Conservation (phyloP, 306 rosid genomes). For the Bauhinia variegata region DNA sequence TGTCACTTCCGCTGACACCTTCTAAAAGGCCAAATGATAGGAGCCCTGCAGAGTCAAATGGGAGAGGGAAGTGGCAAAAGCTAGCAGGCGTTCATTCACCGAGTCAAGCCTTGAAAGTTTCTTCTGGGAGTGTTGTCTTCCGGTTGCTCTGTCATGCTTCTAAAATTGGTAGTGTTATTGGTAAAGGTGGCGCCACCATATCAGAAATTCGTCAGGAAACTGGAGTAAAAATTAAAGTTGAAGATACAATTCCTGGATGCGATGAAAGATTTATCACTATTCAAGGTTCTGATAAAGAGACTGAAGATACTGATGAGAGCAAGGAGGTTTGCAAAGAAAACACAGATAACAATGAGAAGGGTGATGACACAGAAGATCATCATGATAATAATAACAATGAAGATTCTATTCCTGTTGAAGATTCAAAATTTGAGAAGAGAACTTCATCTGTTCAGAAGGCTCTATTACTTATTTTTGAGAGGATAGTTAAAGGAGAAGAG, state of each 20-base stretch:
- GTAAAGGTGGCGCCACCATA: slow-evolving; percentile 63
- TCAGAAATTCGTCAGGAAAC: slow-evolving; percentile 68
- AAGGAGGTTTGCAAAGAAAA: slow-evolving; percentile 52
- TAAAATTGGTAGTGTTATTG: slow-evolving; percentile 59
- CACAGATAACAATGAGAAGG: slow-evolving; percentile 45
- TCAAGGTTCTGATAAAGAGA: slow-evolving; percentile 55
- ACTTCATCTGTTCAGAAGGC: slow-evolving; percentile 62
- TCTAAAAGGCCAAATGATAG: slow-evolving; percentile 71
- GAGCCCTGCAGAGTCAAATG: slow-evolving; percentile 44
- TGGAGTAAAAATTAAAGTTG: slow-evolving; percentile 65
- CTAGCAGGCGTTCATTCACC: slow-evolving; percentile 41
- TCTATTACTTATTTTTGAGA: slow-evolving; percentile 66
- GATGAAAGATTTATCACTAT: slow-evolving; percentile 76
- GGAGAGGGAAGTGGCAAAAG: slow-evolving; percentile 71
- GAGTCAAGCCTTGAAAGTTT: slow-evolving; percentile 35
- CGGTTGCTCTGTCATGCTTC: slow-evolving; percentile 69
- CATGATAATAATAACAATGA: slow-evolving; percentile 37
- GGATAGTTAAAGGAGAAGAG: slow-evolving; percentile 57
- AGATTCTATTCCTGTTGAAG: slow-evolving; percentile 44
- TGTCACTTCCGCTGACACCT: slow-evolving; percentile 65
- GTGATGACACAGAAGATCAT: slow-evolving; percentile 30
- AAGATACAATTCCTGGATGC: slow-evolving; percentile 71
- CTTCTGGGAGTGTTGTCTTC: slow-evolving; percentile 51
- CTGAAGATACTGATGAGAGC: slow-evolving; percentile 43
- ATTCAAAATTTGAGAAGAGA: slow-evolving; percentile 41